A percentile compares a stretch with the other conserved stretches of the same genome.
These are phyloP conservation scores for Ascochyta koolunga DNA, from an alignment of 2,329 filamentous ascomycete species.

Conservation along the genomic window DNA sequence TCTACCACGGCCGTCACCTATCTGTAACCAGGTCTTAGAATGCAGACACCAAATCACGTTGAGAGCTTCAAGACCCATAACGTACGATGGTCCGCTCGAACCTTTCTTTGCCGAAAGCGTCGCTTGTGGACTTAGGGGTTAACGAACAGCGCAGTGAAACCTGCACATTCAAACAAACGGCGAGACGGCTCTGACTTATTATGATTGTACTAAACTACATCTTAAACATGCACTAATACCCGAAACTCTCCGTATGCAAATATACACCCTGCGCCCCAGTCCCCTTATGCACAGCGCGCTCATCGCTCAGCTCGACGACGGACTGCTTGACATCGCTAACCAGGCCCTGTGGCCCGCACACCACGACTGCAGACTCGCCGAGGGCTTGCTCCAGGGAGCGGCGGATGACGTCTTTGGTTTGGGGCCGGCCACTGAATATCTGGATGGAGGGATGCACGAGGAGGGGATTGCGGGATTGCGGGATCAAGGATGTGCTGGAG, in stretches of 20 bases:
- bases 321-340: constrained; percentile 61
- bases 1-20: neutral
- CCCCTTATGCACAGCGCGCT: constrained; percentile 70
- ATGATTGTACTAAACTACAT: too few relatives aligned
- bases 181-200: too few relatives aligned
- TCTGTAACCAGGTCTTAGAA: neutral
- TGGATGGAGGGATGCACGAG: constrained; percentile 43
- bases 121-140: too few relatives aligned
- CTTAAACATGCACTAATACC: constrained; percentile 44
- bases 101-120: too few relatives aligned
- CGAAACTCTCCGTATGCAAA: constrained; percentile 65
- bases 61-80: too few relatives aligned
- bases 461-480: constrained; percentile 10
- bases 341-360: constrained; percentile 64
- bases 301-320: constrained; percentile 65
- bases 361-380: constrained; percentile 68
- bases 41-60: too few relatives aligned
- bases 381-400: constrained; percentile 62
- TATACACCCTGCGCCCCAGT: constrained; percentile 70
- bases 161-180: too few relatives aligned
- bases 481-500: constrained; percentile 15
- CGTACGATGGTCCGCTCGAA: too few relatives aligned
- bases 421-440: constrained; percentile 59
- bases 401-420: constrained; percentile 58
- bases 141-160: too few relatives aligned